Percentiles rank a stretch among this genome's conserved stretches.
Conservation (phyloP, 2,329 filamentous ascomycete species). For the Sclerotinia glacialis region DNA sequence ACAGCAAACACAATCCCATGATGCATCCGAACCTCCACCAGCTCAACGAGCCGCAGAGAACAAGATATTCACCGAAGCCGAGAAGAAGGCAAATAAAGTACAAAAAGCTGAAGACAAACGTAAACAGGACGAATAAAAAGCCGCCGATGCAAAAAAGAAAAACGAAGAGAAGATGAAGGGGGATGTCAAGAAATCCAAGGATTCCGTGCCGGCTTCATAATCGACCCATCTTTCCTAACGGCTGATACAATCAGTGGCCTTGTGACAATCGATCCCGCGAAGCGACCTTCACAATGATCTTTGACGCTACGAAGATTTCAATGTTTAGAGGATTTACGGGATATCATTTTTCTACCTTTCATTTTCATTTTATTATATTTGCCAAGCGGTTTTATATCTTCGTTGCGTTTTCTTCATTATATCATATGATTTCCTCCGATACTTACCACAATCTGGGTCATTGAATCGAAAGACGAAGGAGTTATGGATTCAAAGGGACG, state of each 20-base stretch:
- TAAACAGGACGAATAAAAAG: slow-evolving; percentile 20
- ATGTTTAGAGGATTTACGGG: background rate
- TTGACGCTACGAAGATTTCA: background rate
- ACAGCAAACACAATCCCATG: slow-evolving; percentile 2
- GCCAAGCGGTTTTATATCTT: background rate
- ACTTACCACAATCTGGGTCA: background rate
- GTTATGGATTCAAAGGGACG: slow-evolving; percentile 4
- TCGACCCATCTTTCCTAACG: background rate
- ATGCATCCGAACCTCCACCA: slow-evolving; percentile 11
- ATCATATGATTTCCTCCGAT: slow-evolving; percentile 10
- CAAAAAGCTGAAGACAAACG: slow-evolving; percentile 22
- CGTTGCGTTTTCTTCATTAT: slow-evolving; percentile 1
- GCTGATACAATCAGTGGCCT: background rate
- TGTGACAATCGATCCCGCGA: background rate
- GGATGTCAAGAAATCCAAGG: background rate
- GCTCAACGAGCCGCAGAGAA: slow-evolving; percentile 19
- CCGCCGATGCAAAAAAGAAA: slow-evolving; percentile 16
- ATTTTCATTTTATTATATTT: background rate
- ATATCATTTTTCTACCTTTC: background rate
- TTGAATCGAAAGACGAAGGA: background rate
- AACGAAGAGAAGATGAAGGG: slow-evolving; percentile 17
- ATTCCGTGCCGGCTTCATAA: background rate
- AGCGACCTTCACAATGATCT: background rate
- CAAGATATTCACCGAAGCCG: slow-evolving; percentile 17
- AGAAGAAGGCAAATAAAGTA: slow-evolving; percentile 20